phyloP scores from a whole-genome alignment of 768 basidiomycete species.

The Tulasnella sp. region DNA sequence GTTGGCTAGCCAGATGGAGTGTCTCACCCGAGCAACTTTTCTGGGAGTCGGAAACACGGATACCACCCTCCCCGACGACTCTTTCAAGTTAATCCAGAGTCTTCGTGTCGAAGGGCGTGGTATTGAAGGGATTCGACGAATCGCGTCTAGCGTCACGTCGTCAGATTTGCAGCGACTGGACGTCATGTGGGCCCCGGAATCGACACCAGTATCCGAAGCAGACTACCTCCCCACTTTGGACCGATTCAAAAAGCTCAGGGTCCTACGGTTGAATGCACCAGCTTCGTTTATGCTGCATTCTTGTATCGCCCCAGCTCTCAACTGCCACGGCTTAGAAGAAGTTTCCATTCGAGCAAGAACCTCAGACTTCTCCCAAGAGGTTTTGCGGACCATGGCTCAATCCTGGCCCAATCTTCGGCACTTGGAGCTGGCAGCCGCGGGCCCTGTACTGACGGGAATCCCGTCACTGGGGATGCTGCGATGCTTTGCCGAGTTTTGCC shows the following conservation, averaged over 20 bases:
- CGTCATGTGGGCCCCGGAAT: background rate
- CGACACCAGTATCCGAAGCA: background rate
- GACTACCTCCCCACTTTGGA: background rate
- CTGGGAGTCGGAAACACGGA: background rate
- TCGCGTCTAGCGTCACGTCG: background rate
- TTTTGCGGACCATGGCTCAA: background rate
- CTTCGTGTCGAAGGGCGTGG: background rate
- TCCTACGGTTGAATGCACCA: background rate
- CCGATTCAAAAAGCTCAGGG: background rate
- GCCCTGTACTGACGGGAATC: background rate
- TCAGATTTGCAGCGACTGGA: background rate
- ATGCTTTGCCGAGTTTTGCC: background rate
- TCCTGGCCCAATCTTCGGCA: background rate
- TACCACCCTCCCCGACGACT: background rate
- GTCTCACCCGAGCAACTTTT: background rate
- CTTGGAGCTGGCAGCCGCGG: background rate
- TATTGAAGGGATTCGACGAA: background rate
- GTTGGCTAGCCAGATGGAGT: background rate
- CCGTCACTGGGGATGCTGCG: background rate
- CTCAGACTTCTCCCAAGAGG: background rate
- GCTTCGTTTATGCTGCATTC: background rate
- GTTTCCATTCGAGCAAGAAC: background rate
- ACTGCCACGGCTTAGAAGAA: background rate
- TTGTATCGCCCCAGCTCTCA: background rate
- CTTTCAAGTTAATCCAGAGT: background rate